A percentile compares a stretch with the other conserved stretches of the same genome.
These are phyloP conservation scores for Leishmania tarentolae DNA, from an alignment of 208 protist genomes.

Conservation along the genomic window DNA sequence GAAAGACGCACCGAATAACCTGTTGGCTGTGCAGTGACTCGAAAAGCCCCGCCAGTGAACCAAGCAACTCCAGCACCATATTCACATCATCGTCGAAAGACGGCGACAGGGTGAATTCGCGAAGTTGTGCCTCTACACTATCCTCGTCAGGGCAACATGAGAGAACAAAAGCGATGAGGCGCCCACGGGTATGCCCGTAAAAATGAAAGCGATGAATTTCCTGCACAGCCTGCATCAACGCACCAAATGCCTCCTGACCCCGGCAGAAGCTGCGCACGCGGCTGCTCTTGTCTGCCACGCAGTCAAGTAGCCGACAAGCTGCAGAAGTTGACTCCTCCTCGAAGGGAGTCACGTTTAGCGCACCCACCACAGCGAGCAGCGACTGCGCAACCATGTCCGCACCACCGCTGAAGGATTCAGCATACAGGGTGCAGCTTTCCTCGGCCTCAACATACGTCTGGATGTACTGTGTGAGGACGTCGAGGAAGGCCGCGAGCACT, in stretches of 20 bases:
- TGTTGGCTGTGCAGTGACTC: constrained; percentile 51
- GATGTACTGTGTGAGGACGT: constrained; percentile 57
- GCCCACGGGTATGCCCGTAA: constrained; percentile 39
- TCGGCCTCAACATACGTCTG: constrained; percentile 58
- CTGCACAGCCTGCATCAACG: constrained; percentile 21
- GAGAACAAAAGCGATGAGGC: constrained; percentile 54
- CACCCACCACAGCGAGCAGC: constrained; percentile 31
- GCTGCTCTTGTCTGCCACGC: constrained; percentile 46
- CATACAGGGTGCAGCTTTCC: constrained; percentile 29
- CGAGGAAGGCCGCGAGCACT: constrained; percentile 60
- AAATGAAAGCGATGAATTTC: constrained; percentile 29
- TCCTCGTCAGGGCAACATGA: constrained; percentile 26
- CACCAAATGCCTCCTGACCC: constrained; percentile 15
- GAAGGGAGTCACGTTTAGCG: constrained; percentile 46
- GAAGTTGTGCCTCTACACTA: constrained; percentile 22
- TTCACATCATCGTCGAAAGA: constrained; percentile 24
- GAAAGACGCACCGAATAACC: constrained; percentile 40
- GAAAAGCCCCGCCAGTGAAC: constrained; percentile 46
- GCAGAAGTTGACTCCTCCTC: constrained; percentile 56
- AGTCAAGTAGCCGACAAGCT: constrained; percentile 57
- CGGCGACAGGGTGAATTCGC: constrained; percentile 10
- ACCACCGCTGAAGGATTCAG: constrained; percentile 38
- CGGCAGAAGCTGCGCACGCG: constrained; percentile 30
- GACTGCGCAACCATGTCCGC: constrained; percentile 46
- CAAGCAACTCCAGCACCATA: constrained; percentile 34